phyloP scores from a whole-genome alignment of 1,284 basidiomycete species.

The Tilletia caries region DNA sequence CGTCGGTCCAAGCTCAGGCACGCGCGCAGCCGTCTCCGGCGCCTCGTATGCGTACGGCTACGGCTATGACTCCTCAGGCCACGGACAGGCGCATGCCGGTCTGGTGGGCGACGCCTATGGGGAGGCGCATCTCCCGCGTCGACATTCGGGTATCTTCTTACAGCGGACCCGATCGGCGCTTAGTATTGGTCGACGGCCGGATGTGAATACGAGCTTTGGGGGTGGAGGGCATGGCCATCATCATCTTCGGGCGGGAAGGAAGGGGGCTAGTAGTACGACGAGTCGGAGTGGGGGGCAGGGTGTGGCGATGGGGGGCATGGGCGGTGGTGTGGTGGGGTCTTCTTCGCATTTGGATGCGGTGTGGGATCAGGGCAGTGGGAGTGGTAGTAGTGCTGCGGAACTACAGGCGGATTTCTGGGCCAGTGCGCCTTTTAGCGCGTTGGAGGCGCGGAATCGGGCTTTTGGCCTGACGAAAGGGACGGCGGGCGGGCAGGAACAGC shows the following conservation, averaged over 20 bases:
- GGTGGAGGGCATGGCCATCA: slow-evolving; percentile 28
- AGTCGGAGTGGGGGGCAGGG: neutral
- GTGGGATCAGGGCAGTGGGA: too few relatives aligned
- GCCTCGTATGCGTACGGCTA: slow-evolving; percentile 16
- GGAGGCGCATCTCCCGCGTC: slow-evolving; percentile 26
- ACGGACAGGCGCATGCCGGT: too few relatives aligned
- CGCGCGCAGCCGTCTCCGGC: slow-evolving; percentile 16
- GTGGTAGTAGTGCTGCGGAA: too few relatives aligned
- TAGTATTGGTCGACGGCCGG: slow-evolving; percentile 36
- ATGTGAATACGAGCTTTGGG: slow-evolving; percentile 35
- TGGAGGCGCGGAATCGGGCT: slow-evolving; percentile 12
- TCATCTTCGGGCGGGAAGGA: neutral
- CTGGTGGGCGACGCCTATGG: neutral
- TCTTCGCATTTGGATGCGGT: neutral
- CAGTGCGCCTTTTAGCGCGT: slow-evolving; percentile 8
- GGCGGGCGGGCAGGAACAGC: neutral
- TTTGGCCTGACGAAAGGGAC: neutral
- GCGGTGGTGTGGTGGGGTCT: too few relatives aligned
- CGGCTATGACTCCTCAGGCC: neutral
- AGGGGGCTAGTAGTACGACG: neutral
- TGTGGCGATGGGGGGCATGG: too few relatives aligned
- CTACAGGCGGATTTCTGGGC: neutral
- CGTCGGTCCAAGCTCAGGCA: neutral
- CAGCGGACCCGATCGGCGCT: slow-evolving; percentile 39
- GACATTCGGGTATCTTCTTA: slow-evolving; percentile 41